Conservation (phyloP, 331 rosid genomes). For the Spiraea crenata region DNA sequence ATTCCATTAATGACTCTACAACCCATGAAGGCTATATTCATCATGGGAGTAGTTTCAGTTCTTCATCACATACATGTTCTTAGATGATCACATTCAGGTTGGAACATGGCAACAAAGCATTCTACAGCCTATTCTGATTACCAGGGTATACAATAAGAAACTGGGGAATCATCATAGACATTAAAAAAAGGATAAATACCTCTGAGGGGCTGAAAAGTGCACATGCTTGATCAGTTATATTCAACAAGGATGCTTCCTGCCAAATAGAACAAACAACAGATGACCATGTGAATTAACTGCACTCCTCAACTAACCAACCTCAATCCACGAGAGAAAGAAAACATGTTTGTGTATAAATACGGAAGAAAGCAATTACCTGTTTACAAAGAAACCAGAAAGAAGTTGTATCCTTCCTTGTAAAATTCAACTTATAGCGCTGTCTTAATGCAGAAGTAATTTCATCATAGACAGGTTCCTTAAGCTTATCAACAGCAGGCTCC, state of each 20-base stretch:
- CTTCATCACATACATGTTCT: too few species aligned
- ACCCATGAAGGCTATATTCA: not conserved
- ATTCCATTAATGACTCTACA: not conserved
- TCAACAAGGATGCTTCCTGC: constrained; percentile 94
- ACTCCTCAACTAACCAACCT: constrained; percentile 15
- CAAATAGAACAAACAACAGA: constrained; percentile 31
- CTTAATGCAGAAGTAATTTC: constrained; percentile 59
- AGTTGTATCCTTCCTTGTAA: constrained; percentile 67
- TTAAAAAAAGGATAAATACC: constrained; percentile 41
- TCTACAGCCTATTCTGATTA: not conserved
- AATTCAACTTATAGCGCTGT: constrained; percentile 60
- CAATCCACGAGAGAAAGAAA: constrained; percentile 12
- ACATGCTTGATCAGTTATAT: constrained; percentile 80
- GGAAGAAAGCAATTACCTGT: constrained; percentile 54
- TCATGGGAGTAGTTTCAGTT: not conserved
- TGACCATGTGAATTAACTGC: constrained; percentile 15
- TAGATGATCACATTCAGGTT: not conserved
- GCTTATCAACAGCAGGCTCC: constrained; percentile 75
- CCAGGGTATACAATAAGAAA: not conserved
- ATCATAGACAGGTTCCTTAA: constrained; percentile 69
- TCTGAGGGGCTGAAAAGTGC: constrained; percentile 70
- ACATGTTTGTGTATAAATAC: not conserved
- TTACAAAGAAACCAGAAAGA: constrained; percentile 96
- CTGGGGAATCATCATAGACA: not conserved
- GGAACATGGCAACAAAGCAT: not conserved